Percentiles rank a stretch among this genome's conserved stretches.
These are phyloP conservation scores for Carex arenaria DNA, from an alignment of 202 grass and related monocot genomes.

Conservation along the genomic window DNA sequence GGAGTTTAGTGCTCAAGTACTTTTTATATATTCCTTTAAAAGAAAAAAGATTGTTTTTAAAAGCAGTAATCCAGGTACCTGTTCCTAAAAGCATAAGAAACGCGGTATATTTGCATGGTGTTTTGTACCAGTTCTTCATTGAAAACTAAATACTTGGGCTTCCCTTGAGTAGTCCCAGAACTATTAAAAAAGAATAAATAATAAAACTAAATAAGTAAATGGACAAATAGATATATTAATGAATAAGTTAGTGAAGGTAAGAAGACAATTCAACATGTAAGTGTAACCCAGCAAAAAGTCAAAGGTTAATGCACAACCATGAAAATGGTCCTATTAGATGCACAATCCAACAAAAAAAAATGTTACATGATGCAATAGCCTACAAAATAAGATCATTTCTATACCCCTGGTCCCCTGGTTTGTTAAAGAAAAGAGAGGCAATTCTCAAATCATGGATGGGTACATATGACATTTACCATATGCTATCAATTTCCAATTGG, in stretches of 20 bases:
- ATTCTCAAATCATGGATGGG: not conserved
- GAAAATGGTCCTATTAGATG: not conserved
- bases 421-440: not conserved
- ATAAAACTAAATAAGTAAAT: not conserved
- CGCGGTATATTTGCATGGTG: slow-evolving; percentile 84
- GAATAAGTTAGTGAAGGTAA: not conserved
- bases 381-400: not conserved
- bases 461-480: not conserved
- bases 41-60: not conserved
- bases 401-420: not conserved
- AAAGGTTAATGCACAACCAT: not conserved
- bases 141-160: slow-evolving; percentile 83
- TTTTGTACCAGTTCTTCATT: slow-evolving; percentile 81
- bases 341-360: not conserved
- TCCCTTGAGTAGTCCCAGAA: slow-evolving; percentile 95
- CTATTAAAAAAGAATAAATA: slow-evolving; percentile 26
- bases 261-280: not conserved
- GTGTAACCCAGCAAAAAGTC: not conserved
- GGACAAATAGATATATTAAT: not conserved
- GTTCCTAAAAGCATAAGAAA: slow-evolving; percentile 91
- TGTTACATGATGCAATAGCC: not conserved
- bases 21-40: not conserved
- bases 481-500: not conserved
- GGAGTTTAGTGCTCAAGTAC: not conserved
- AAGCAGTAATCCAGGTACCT: slow-evolving; percentile 29